Evolutionary conservation across 495 filamentous ascomycete species (phyloP), one percentile per base, ranked within the genome.

Genomic region (Trypethelium eluteriae): DNA sequence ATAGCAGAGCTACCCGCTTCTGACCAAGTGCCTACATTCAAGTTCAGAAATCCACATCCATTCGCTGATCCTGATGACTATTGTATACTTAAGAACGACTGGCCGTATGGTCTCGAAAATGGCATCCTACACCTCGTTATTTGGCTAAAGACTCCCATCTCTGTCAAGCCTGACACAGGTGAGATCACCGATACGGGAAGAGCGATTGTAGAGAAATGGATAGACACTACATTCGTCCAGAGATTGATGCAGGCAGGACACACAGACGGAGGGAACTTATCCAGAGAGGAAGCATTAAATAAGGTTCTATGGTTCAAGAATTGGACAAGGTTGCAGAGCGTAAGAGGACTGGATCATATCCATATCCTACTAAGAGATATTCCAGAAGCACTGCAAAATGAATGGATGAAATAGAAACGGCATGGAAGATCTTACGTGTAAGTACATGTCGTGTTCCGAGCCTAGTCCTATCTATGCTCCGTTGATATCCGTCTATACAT

Each of bases 261-360:
- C 5, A 18, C 44, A 38, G 7, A 41, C n/a, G 35, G 38, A 39
- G n/a, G 4, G 36, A 41, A 32, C 32, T 63, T 2, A 38, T 63
- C 62, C 39, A 39, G 62, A 36, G 41, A 38, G 62, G 78, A 76
- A 38, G 76, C 50, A 2, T 18, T 80, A 36, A 81, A 85, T 5
- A 84, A 82, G 67, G 90, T 96, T 67, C 67, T 92, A 70, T 97
- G 90, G 89, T 96, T 96, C 73, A 96, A 96, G 82, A 97, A 97
- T 72, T 95, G 90, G 89, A 86, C 85, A 62, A 84, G 84, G n/a
- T 75, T 96, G 73, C 92, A 96, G 79, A 95, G 91, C 74, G 91
- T 97, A 62, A 79, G 88, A 63, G 83, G 85, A 6, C 76, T 96
- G 66, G 92, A 96, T 70, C 92, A 90, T 80, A 78, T 91, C 4